Evolutionary conservation across 2,329 filamentous ascomycete genomes (phyloP).

Genomic region (Amylocarpus encephaloides): DNA sequence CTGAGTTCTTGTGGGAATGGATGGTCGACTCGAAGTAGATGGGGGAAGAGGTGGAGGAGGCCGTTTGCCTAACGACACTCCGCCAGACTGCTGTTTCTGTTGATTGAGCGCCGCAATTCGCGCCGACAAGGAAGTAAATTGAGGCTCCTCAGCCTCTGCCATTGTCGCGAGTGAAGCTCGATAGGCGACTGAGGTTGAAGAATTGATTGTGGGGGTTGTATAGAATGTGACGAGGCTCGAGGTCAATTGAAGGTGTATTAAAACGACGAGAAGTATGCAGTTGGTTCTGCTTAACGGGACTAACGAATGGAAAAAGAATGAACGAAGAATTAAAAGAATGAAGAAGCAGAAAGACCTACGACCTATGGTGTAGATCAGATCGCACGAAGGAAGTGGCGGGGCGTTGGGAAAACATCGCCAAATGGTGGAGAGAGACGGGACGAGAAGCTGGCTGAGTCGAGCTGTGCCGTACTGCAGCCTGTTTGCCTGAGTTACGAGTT

Average conservation of each 20-base stretch:
- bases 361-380: background rate
- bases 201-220: background rate
- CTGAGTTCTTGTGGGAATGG: conserved; percentile 33
- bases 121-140: conserved; percentile 54
- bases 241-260: no score
- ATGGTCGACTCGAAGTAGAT: conserved; percentile 32
- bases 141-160: conserved; percentile 56
- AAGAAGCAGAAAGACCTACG: background rate
- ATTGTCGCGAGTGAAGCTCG: conserved; percentile 34
- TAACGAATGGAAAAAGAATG: background rate
- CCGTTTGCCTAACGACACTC: conserved; percentile 40
- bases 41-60: conserved; percentile 46
- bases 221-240: no score
- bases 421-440: background rate
- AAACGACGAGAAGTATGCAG: no score
- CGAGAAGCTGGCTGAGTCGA: no score
- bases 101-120: conserved; percentile 57
- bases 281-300: no score
- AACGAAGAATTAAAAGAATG: background rate
- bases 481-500: background rate
- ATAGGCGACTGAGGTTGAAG: background rate
- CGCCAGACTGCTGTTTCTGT: conserved; percentile 17
- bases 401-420: background rate
- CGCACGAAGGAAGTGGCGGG: conserved; percentile 7
- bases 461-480: background rate